Percentiles rank a stretch among this genome's conserved stretches.
Evolutionary conservation across 768 basidiomycete genomes (phyloP).

Genomic region (Phylloporus sp.): DNA sequence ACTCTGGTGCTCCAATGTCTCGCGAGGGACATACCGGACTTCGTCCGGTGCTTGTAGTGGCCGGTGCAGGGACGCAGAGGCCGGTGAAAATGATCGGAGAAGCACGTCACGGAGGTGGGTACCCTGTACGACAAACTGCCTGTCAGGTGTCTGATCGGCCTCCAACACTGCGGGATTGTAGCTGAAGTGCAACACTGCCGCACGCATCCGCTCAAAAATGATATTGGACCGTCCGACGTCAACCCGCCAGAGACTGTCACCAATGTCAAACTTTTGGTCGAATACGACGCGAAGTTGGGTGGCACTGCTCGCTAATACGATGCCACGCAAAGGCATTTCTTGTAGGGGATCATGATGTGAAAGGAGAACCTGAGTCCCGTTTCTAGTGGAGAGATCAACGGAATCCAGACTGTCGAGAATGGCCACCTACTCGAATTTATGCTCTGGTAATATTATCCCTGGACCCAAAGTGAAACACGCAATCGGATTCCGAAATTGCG

Average conservation of each 20-base stretch:
- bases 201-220: slow-evolving; percentile 63
- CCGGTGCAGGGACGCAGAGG: slow-evolving; percentile 22
- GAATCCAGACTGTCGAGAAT: neutral
- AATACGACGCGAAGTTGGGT: slow-evolving; percentile 61
- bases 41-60: slow-evolving; percentile 40
- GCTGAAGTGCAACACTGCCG: slow-evolving; percentile 56
- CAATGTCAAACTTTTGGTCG: slow-evolving; percentile 42
- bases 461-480: slow-evolving; percentile 66
- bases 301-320: slow-evolving; percentile 45
- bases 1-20: slow-evolving; percentile 36
- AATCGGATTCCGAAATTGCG: slow-evolving; percentile 59
- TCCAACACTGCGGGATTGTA: slow-evolving; percentile 49
- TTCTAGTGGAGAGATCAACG: slow-evolving; percentile 38
- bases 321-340: slow-evolving; percentile 52
- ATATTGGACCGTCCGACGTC: slow-evolving; percentile 70
- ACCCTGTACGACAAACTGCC: slow-evolving; percentile 59
- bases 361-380: slow-evolving; percentile 65
- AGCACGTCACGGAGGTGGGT: slow-evolving; percentile 71
- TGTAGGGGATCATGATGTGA: slow-evolving; percentile 59
- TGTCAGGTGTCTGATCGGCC: slow-evolving; percentile 26
- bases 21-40: slow-evolving; percentile 34
- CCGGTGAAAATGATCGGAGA: slow-evolving; percentile 50
- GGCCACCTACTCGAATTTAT: slow-evolving; percentile 63
- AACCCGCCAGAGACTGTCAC: slow-evolving; percentile 54
- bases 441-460: slow-evolving; percentile 57